Conservation (phyloP, 768 basidiomycete species). For the Tricholoma bakamatsutake region DNA sequence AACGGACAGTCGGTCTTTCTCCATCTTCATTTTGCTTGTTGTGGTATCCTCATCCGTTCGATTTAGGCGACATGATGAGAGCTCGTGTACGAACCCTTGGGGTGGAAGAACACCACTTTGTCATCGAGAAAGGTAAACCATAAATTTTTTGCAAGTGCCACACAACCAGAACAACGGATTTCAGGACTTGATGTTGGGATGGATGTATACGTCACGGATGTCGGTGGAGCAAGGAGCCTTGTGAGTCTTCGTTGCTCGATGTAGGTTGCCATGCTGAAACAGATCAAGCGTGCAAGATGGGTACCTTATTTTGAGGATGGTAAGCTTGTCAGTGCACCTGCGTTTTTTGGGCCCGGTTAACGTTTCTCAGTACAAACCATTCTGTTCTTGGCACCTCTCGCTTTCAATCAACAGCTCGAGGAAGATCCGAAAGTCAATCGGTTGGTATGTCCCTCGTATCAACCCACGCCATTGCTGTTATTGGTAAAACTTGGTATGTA, state of each 20-base stretch:
- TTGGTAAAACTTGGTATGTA: not conserved
- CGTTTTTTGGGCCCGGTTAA: not conserved
- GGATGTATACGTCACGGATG: constrained; percentile 67
- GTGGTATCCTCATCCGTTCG: constrained; percentile 2
- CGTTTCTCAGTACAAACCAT: constrained; percentile 57
- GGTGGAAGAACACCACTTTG: constrained; percentile 65
- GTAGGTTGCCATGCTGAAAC: not conserved
- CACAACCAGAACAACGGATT: not conserved
- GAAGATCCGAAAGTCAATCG: constrained; percentile 64
- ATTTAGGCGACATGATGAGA: constrained; percentile 63
- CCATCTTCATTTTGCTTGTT: not conserved
- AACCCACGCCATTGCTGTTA: not conserved
- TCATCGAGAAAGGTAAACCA: constrained; percentile 46
- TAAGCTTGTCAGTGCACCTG: constrained; percentile 12
- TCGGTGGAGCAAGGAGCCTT: constrained; percentile 56
- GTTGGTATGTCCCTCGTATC: constrained; percentile 32
- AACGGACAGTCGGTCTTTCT: constrained; percentile 46
- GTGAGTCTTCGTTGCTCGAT: constrained; percentile 18
- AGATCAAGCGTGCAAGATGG: constrained; percentile 58
- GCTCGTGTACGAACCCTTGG: constrained; percentile 70
- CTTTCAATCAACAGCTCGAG: constrained; percentile 68
- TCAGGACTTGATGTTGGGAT: constrained; percentile 33
- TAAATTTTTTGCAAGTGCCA: not conserved
- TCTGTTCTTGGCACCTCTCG: constrained; percentile 75
- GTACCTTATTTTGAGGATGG: constrained; percentile 74